phyloP scores from a whole-genome alignment of 2,329 filamentous ascomycete species.

The Penicillium oxalicum region DNA sequence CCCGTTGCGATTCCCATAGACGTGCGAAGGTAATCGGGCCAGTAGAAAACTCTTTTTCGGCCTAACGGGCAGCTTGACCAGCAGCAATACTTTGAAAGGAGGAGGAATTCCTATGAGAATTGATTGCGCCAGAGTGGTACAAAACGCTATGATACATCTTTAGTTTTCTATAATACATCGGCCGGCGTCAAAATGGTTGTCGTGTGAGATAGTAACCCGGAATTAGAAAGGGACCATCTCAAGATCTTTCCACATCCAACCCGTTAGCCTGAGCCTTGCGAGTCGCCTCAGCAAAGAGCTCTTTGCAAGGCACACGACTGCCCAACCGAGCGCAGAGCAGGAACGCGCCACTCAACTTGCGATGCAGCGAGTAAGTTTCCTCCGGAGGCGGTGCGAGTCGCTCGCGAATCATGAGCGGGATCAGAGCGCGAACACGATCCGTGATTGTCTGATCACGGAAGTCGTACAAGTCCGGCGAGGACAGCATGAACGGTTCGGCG shows the following conservation, averaged over 20 bases:
- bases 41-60: no score
- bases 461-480: slow-evolving; percentile 78
- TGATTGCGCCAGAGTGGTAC: background rate
- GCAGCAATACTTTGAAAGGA: no score
- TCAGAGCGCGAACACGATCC: slow-evolving; percentile 78
- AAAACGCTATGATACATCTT: background rate
- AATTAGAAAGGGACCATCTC: background rate
- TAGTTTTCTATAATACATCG: slow-evolving; percentile 2
- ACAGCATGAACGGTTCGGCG: slow-evolving; percentile 78
- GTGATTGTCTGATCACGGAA: slow-evolving; percentile 95
- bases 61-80: no score
- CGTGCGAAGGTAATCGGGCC: no score
- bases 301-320: slow-evolving; percentile 72
- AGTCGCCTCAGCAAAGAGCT: slow-evolving; percentile 57
- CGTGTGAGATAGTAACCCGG: no score
- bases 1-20: no score
- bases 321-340: slow-evolving; percentile 81
- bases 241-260: slow-evolving; percentile 6
- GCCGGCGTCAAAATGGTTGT: no score
- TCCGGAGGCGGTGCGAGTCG: slow-evolving; percentile 85
- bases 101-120: background rate
- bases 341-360: slow-evolving; percentile 93
- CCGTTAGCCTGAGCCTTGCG: slow-evolving; percentile 23
- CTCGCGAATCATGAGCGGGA: slow-evolving; percentile 90
- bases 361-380: slow-evolving; percentile 92